Evolutionary conservation across 148 eudicot species (phyloP), one percentile per base, ranked within the genome.

Genomic region (Heliamphora exappendiculata): DNA sequence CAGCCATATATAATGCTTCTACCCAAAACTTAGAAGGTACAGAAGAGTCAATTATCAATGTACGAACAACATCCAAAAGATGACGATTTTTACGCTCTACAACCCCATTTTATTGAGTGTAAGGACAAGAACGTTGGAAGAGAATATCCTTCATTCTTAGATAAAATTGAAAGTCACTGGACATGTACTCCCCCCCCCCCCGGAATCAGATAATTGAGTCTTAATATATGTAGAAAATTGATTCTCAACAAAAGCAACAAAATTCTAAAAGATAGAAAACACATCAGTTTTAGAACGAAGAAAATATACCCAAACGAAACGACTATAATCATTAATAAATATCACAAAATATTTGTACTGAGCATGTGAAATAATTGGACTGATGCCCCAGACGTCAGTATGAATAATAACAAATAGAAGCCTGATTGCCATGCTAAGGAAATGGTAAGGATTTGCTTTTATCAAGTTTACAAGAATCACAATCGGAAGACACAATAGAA

Each of bases 331-430:
- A 34, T 63, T 37, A n/a, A n/a, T n/a, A n/a, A n/a, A n/a, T n/a
- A n/a, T n/a, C n/a, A n/a, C n/a, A n/a, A n/a, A n/a, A n/a, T 17
- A 65, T 13, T 17, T 17, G 14, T 65, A 39, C 1, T 68, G 51
- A 9, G 10, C 31, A 22, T 58, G 63, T 2, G 31, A 58, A 58
- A 24, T 5, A 66, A 7, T 36, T 20, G 9, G 60, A 22, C 49
- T 76, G 9, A 49, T 33, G 5, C 63, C 78, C 71, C 72, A 76
- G 0, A 76, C 72, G 50, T 50, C 78, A 16, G 20, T 22, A 60
- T 59, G 77, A 51, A 66, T 66, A n/a, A 76, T 9, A 33, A 49
- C 24, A 33, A 1, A 6, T 26, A 16, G 49, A 7, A 39, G 58
- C 71, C 8, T 33, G 42, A 45, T 31, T 58, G 13, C 63, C 31